Conservation (phyloP, 2,329 filamentous ascomycete genomes). For the Orbilia oligospora region DNA sequence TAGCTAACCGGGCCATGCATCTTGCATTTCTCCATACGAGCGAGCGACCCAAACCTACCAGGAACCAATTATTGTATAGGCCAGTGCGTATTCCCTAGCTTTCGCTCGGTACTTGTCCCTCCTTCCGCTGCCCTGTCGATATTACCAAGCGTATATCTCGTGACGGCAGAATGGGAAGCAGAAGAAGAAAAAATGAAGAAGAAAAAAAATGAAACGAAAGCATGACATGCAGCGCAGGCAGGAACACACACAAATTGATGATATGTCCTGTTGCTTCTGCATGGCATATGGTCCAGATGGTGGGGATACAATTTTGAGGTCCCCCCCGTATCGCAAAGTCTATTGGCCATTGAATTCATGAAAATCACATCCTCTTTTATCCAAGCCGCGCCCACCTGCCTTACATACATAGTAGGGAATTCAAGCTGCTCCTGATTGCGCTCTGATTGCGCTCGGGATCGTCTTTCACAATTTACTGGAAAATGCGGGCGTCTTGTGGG, state of each 20-base stretch:
- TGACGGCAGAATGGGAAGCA: constrained; percentile 45
- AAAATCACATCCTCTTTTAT: constrained; percentile 53
- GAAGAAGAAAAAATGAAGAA: neutral
- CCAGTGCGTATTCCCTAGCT: constrained; percentile 4
- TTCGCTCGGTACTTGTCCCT: constrained; percentile 41
- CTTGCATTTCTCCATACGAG: constrained; percentile 59
- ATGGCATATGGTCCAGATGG: neutral
- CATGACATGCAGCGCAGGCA: constrained; percentile 35
- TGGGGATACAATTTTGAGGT: constrained; percentile 6
- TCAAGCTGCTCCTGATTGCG: constrained; percentile 40
- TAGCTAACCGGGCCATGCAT: constrained; percentile 44
- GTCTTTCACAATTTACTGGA: constrained; percentile 12
- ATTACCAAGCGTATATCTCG: constrained; percentile 33
- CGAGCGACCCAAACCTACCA: constrained; percentile 27
- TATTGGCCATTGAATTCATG: constrained; percentile 26
- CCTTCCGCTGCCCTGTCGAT: constrained; percentile 52
- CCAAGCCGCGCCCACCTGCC: constrained; percentile 34
- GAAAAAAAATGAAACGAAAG: neutral
- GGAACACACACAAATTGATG: constrained; percentile 21
- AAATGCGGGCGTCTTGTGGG: constrained; percentile 34
- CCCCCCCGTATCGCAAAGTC: neutral
- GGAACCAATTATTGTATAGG: neutral
- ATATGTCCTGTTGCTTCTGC: constrained; percentile 6
- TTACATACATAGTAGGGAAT: no score
- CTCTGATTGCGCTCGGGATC: constrained; percentile 50